Percentiles rank a stretch among this genome's conserved stretches.
phyloP scores from a whole-genome alignment of 257 asterid genomes.

The Solanum clarkiae region DNA sequence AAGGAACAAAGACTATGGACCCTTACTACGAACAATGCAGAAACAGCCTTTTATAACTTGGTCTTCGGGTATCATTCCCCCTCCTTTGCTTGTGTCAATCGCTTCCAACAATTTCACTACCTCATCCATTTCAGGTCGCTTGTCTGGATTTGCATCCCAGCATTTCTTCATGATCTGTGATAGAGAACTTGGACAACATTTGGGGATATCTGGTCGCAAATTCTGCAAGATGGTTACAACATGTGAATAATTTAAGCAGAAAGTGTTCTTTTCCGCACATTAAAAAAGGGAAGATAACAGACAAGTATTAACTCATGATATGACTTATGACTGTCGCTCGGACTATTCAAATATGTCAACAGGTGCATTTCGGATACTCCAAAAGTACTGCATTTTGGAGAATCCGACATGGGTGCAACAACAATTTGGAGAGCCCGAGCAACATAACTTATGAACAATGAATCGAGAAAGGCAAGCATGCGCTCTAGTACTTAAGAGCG shows the following conservation, averaged over 20 bases:
- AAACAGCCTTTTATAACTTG: conserved; percentile 46
- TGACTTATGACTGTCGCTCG: not conserved
- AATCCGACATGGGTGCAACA: not conserved
- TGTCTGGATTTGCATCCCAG: conserved; percentile 77
- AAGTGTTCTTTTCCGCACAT: not conserved
- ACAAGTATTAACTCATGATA: not conserved
- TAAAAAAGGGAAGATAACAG: not conserved
- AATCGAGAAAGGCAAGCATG: not conserved
- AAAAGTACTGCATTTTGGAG: not conserved
- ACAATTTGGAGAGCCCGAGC: not conserved
- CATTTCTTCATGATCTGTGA: conserved; percentile 61
- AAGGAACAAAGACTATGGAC: conserved; percentile 33
- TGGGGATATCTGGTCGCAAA: conserved; percentile 66
- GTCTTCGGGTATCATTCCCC: conserved; percentile 90
- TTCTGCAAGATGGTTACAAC: conserved; percentile 21
- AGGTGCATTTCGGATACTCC: not conserved
- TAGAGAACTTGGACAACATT: conserved; percentile 61
- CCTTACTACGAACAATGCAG: conserved; percentile 66
- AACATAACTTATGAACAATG: not conserved
- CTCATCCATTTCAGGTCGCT: conserved; percentile 84
- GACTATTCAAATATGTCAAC: not conserved
- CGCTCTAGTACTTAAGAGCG: not conserved
- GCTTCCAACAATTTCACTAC: conserved; percentile 72
- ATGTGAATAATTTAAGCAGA: not conserved
- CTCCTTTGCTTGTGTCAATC: conserved; percentile 81